phyloP scores from a whole-genome alignment of 2,329 filamentous ascomycete species.

The Xylariaceae sp. region DNA sequence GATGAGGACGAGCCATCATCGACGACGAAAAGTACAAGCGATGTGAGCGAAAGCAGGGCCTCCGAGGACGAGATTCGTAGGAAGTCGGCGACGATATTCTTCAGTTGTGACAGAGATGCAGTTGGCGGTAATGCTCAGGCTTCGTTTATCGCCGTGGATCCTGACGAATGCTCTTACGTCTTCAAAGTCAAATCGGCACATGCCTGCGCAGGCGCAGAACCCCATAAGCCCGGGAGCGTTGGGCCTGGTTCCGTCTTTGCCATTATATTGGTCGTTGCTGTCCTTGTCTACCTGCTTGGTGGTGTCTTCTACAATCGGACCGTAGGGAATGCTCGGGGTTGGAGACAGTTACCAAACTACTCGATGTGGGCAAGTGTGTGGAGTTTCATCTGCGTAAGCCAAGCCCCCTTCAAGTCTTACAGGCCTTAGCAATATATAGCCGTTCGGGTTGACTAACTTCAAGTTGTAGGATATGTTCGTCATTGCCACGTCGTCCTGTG shows the following conservation, averaged over 20 bases:
- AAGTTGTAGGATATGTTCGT: constrained; percentile 66
- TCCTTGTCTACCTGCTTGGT: constrained; percentile 88
- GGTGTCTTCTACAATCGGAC: constrained; percentile 96
- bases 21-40: constrained; percentile 18
- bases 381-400: constrained; percentile 79
- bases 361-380: constrained; percentile 88
- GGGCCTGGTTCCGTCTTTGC: constrained; percentile 81
- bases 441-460: constrained; percentile 26
- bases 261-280: constrained; percentile 78
- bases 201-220: constrained; percentile 74
- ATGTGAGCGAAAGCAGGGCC: neutral
- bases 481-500: constrained; percentile 73
- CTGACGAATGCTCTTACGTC: constrained; percentile 92
- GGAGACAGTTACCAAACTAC: constrained; percentile 95
- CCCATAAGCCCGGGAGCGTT: constrained; percentile 75
- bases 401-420: constrained; percentile 46
- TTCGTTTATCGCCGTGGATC: constrained; percentile 82
- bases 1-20: constrained; percentile 39
- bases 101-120: constrained; percentile 88
- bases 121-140: constrained; percentile 70
- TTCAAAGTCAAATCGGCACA: constrained; percentile 89
- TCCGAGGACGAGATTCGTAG: constrained; percentile 48
- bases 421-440: constrained; percentile 8
- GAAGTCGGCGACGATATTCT: constrained; percentile 88
- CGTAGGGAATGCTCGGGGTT: constrained; percentile 91